phyloP scores from a whole-genome alignment of 2,329 filamentous ascomycete genomes.

The Fusarium coicis region DNA sequence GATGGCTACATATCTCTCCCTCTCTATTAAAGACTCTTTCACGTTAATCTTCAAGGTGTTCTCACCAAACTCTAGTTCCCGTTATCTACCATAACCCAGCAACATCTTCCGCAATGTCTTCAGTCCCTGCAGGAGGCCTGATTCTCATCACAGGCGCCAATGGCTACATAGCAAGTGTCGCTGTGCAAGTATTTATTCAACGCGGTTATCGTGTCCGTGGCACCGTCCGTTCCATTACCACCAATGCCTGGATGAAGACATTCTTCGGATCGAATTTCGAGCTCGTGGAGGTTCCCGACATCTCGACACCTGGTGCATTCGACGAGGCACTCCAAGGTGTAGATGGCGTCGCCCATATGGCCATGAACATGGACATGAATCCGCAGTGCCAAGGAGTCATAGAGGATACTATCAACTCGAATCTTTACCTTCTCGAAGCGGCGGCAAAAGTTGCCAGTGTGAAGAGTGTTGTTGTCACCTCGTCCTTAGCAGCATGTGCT shows the following conservation, averaged over 20 bases:
- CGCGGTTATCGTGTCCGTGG: not conserved
- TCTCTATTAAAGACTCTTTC: too few species aligned
- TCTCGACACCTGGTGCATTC: not conserved
- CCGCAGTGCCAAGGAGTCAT: not conserved
- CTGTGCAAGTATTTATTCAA: not conserved
- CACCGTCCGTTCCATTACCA: not conserved
- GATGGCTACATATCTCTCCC: too few species aligned
- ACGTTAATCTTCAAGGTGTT: too few species aligned
- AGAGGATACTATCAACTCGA: not conserved
- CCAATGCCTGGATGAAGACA: not conserved
- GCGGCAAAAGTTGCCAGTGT: not conserved
- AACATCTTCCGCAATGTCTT: not conserved
- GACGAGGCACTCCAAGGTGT: not conserved
- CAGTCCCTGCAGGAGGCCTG: fast-evolving
- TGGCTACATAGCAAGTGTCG: not conserved
- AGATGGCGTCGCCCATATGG: not conserved
- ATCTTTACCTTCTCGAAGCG: not conserved
- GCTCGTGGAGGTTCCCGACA: not conserved
- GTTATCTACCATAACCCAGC: too few species aligned
- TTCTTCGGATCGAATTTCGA: not conserved
- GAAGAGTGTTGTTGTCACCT: not conserved
- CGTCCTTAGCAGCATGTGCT: not conserved
- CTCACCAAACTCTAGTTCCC: fast-evolving
- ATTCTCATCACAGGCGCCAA: not conserved
- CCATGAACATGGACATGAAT: not conserved